A percentile compares a stretch with the other conserved stretches of the same genome.
These are phyloP conservation scores for Hemisphaericaspora xylofermentans DNA, from an alignment of 1,139 yeast species.

Conservation along the genomic window DNA sequence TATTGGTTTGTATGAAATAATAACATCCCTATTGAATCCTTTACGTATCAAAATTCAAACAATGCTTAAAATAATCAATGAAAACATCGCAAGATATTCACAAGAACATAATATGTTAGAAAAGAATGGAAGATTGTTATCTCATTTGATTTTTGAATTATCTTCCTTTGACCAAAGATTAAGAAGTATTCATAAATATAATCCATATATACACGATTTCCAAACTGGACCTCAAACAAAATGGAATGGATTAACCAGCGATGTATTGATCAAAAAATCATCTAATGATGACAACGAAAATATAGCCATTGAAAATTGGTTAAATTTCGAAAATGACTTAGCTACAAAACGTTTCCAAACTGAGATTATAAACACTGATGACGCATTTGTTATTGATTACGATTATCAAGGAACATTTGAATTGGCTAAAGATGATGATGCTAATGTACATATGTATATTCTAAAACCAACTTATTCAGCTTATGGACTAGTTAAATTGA, in stretches of 20 bases:
- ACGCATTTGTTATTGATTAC: slow-evolving; percentile 61
- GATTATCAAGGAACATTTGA: slow-evolving; percentile 51
- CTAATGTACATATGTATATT: slow-evolving; percentile 19
- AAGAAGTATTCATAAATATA: slow-evolving; percentile 53
- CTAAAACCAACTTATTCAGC: slow-evolving; percentile 70
- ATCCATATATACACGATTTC: slow-evolving; percentile 41
- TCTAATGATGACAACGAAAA: slow-evolving; percentile 27
- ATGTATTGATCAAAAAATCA: slow-evolving; percentile 39
- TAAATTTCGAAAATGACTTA: slow-evolving; percentile 58
- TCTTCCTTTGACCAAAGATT: slow-evolving; percentile 59
- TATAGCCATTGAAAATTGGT: slow-evolving; percentile 52
- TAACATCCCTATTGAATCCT: slow-evolving; percentile 53
- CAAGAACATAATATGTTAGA: slow-evolving; percentile 28
- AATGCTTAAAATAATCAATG: slow-evolving; percentile 29
- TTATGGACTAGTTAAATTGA: slow-evolving; percentile 55
- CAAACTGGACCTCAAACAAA: slow-evolving; percentile 26
- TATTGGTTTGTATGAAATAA: slow-evolving; percentile 48
- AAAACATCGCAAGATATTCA: slow-evolving; percentile 20
- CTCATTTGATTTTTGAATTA: slow-evolving; percentile 62
- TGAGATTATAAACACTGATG: slow-evolving; percentile 52
- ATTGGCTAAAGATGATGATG: slow-evolving; percentile 10
- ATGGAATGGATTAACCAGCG: slow-evolving; percentile 65
- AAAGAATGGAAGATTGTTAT: slow-evolving; percentile 48
- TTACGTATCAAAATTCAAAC: slow-evolving; percentile 46
- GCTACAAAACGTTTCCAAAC: slow-evolving; percentile 55